phyloP scores from a whole-genome alignment of 352 stramenopile species.

The Globisporangium megalacanthum region DNA sequence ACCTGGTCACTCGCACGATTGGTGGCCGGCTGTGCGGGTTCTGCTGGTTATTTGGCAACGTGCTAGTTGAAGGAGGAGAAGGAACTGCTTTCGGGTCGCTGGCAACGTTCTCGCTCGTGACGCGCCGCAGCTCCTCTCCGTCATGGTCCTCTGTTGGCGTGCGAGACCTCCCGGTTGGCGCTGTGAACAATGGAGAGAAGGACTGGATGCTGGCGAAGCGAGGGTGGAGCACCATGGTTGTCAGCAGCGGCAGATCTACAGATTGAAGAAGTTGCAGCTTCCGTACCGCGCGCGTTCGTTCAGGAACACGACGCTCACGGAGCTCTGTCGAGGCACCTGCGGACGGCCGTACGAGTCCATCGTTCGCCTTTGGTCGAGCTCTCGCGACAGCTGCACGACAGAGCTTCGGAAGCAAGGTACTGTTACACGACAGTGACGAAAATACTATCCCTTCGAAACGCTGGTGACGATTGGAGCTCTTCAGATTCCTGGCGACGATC shows the following conservation, averaged over 20 bases:
- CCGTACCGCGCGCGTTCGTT: conserved; percentile 32
- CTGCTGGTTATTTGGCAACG: conserved; percentile 12
- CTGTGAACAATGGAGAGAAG: conserved; percentile 22
- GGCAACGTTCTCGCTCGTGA: conserved; percentile 3
- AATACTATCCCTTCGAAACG: neutral
- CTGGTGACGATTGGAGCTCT: neutral
- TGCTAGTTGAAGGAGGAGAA: too few relatives aligned
- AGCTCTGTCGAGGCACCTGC: conserved; percentile 16
- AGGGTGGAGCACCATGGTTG: conserved; percentile 6
- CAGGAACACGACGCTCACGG: conserved; percentile 29
- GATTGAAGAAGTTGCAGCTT: neutral
- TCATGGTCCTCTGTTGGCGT: conserved; percentile 7
- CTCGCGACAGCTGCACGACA: neutral
- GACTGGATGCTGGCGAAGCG: conserved; percentile 11
- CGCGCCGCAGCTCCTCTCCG: conserved; percentile 2
- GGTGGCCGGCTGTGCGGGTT: conserved; percentile 6
- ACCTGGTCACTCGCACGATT: conserved; percentile 11
- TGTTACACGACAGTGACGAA: neutral
- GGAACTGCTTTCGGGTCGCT: neutral
- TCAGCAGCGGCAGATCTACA: neutral
- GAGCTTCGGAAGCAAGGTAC: neutral
- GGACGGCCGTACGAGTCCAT: conserved; percentile 50
- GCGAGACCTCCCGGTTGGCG: conserved; percentile 6
- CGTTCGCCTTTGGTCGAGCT: neutral
- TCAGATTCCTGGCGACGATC: too few relatives aligned